phyloP scores from a whole-genome alignment of 139 green algal genomes.

The Tetraselmis chui region DNA sequence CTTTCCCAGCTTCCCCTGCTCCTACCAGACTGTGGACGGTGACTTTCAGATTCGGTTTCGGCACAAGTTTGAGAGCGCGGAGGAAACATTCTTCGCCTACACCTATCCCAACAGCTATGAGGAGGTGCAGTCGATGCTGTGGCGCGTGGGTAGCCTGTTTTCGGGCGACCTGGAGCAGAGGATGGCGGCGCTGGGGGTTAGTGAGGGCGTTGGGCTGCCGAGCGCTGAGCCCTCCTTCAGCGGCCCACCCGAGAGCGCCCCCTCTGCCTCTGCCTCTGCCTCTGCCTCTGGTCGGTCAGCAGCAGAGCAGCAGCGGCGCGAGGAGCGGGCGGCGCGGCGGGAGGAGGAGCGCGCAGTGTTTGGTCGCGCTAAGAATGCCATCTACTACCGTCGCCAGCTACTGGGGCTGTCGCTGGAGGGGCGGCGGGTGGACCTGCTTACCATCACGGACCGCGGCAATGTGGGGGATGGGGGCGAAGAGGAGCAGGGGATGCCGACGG shows the following conservation, averaged over 20 bases:
- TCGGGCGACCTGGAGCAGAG: not conserved
- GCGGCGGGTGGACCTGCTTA: slow-evolving; percentile 34
- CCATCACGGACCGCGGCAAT: slow-evolving; percentile 31
- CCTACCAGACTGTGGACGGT: slow-evolving; percentile 29
- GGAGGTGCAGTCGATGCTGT: slow-evolving; percentile 18
- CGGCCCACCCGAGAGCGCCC: too few relatives aligned
- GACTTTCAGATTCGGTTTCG: slow-evolving; percentile 45
- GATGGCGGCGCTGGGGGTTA: not conserved
- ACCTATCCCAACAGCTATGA: slow-evolving; percentile 40
- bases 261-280: too few relatives aligned
- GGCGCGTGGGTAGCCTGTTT: not conserved
- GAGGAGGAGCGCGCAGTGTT: not conserved
- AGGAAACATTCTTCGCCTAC: slow-evolving; percentile 49
- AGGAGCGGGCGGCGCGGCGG: not conserved
- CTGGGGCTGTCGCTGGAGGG: slow-evolving; percentile 31
- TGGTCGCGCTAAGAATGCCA: not conserved
- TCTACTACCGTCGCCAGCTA: slow-evolving; percentile 43
- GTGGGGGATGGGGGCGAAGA: not conserved
- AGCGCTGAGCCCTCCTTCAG: not conserved
- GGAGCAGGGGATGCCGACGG: not conserved
- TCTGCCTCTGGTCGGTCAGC: too few relatives aligned
- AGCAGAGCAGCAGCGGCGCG: slow-evolving; percentile 1
- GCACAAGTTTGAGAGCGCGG: slow-evolving; percentile 32
- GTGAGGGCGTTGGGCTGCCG: not conserved
- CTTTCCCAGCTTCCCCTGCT: not conserved